These are phyloP conservation scores for Cyclospora cayetanensis DNA, from an alignment of 169 alveolate genomes.

Conservation along the genomic window DNA sequence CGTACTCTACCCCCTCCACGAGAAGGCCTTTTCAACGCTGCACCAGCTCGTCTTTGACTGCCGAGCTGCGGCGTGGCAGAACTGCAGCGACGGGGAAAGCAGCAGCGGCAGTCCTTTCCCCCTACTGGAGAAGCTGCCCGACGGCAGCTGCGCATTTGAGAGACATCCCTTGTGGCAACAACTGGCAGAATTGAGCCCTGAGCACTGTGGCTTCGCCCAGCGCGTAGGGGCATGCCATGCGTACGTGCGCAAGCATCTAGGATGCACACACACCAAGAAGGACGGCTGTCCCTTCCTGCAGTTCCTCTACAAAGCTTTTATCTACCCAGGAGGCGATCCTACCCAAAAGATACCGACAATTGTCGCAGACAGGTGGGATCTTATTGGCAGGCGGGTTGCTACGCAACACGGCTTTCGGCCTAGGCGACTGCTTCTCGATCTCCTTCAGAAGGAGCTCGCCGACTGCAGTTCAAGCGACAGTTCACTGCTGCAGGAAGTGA, in stretches of 20 bases:
- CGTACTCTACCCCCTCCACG: not conserved
- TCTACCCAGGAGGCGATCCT: constrained; percentile 11
- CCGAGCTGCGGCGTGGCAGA: constrained; percentile 20
- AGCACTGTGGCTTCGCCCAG: constrained; percentile 21
- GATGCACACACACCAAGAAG: not conserved
- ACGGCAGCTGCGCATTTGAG: constrained; percentile 56
- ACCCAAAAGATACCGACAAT: not conserved
- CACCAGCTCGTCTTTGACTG: constrained; percentile 39
- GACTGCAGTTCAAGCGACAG: not conserved
- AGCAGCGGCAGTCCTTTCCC: not conserved
- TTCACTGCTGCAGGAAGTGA: not conserved
- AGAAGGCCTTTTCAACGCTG: not conserved
- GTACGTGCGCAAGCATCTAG: constrained; percentile 21
- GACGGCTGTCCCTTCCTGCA: constrained; percentile 23
- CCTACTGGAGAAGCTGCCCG: not conserved
- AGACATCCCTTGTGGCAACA: constrained; percentile 7
- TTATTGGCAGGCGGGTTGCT: not conserved
- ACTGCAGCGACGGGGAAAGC: not conserved
- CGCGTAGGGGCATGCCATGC: constrained; percentile 51
- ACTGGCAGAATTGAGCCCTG: not conserved
- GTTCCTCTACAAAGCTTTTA: not conserved
- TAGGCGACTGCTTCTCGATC: not conserved
- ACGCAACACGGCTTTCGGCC: not conserved
- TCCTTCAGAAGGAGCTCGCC: not conserved
- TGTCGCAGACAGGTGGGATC: not conserved